Evolutionary conservation across 2,329 filamentous ascomycete genomes (phyloP), one percentile per base, ranked within the genome.

Genomic region (Malbranchea cinnamomea): DNA sequence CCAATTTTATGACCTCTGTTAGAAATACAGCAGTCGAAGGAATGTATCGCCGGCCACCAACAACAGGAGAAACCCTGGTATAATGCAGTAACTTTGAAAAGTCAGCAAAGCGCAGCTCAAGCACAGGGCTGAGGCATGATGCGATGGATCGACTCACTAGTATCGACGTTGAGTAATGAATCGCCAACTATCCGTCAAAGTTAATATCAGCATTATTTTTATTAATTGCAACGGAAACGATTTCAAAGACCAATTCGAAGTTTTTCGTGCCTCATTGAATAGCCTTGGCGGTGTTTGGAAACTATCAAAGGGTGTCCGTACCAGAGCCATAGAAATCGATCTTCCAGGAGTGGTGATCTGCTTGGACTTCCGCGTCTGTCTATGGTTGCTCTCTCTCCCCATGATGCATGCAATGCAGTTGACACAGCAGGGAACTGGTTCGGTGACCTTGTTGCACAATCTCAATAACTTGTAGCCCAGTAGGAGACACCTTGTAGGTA

Each of bases 11-110:
- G 26, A 93, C 68, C 57, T 98, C 89, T 54, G 85, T 89, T 39
- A 95, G 66, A 51, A 95, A 82, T 32, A 98, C 82, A 24, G 87
- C 85, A 6, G 89, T 95, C 23, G 85, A 94, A 22, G 87, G 77
- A 44, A 89, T 82, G 56, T 94, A 95, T 50, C 85, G 77, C 48
- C 85, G 81, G 41, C 83, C 81, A 50, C 77, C 74, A 6, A 70
- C 65, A 6, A 75, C 67, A n/a, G 84, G 79, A 85, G 94, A 94
- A 37, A 91, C 74, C 41, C 85, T 74, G 17, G 85, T 93, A 56
- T 95, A 93, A 60, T 94, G 87, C 67, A 93, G 79, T 33, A 94
- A 68, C 81, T 87, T 47, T 18, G n/a, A 8, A 36, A 13, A 16
- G 10, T 19, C 23, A 25, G 15, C 20, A 42, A 33, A 46, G 40